These are phyloP conservation scores for Gossypium turneri DNA, from an alignment of 345 rosid genomes.

Conservation along the genomic window DNA sequence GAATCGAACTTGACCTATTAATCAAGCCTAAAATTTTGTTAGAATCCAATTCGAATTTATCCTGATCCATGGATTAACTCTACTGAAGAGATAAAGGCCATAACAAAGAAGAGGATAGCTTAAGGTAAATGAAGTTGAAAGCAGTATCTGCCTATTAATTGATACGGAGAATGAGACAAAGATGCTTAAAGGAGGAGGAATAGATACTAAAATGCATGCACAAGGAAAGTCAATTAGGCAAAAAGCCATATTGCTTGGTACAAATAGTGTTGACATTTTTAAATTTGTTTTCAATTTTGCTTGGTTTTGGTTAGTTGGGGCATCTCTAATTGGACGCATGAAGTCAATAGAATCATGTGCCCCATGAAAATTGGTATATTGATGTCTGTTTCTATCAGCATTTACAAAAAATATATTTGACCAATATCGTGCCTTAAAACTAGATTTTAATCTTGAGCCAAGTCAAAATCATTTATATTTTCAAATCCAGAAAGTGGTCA, in stretches of 20 bases:
- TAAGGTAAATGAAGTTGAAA: too few relatives aligned
- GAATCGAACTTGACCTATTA: fast-evolving
- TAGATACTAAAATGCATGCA: not conserved
- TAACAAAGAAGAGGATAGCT: too few relatives aligned
- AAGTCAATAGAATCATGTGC: not conserved
- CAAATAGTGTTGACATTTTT: not conserved
- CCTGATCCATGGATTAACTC: fast-evolving
- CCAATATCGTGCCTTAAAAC: not conserved
- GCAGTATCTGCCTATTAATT: too few relatives aligned
- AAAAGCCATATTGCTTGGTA: not conserved
- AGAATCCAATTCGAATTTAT: fast-evolving
- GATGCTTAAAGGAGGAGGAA: not conserved
- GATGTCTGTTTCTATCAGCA: not conserved
- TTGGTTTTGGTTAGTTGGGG: not conserved
- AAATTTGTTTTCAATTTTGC: too few relatives aligned
- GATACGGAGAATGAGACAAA: too few relatives aligned
- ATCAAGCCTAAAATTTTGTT: too few relatives aligned
- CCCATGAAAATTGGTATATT: not conserved
- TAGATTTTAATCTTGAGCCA: not conserved
- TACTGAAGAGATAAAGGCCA: too few relatives aligned
- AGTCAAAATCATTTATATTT: constrained; percentile 1
- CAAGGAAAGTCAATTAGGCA: not conserved
- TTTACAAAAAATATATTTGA: not conserved
- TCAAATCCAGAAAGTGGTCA: not conserved
- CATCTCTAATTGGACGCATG: not conserved